Conservation (phyloP, 164 flowering plant genomes). For the Umbilicus rupestris region DNA sequence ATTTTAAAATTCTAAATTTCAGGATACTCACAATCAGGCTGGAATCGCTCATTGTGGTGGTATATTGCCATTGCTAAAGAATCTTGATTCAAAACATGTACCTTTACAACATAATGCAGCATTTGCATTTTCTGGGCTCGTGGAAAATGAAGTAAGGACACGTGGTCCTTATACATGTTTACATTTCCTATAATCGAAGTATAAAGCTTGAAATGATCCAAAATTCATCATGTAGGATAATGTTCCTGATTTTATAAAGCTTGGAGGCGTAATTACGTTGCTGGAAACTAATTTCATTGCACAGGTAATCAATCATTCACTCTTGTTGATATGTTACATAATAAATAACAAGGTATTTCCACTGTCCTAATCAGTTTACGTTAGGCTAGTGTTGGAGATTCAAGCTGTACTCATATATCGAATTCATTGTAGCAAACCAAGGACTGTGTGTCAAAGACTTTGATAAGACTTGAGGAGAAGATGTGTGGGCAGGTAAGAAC, state of each 20-base stretch:
- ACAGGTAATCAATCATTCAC: slow-evolving; percentile 32
- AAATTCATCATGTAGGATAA: slow-evolving; percentile 36
- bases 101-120: slow-evolving; percentile 72
- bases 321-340: not conserved
- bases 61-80: slow-evolving; percentile 41
- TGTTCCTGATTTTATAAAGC: slow-evolving; percentile 53
- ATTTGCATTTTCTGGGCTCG: slow-evolving; percentile 70
- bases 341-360: not conserved
- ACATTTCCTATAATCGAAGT: not conserved
- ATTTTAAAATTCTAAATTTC: slow-evolving; percentile 7
- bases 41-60: slow-evolving; percentile 65
- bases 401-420: not conserved
- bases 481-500: slow-evolving; percentile 53
- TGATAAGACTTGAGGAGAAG: slow-evolving; percentile 67
- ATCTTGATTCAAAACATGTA: slow-evolving; percentile 59
- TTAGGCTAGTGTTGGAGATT: not conserved
- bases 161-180: not conserved
- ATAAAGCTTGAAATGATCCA: not conserved
- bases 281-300: slow-evolving; percentile 61
- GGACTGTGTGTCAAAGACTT: slow-evolving; percentile 69
- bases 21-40: slow-evolving; percentile 74
- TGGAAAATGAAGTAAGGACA: slow-evolving; percentile 56
- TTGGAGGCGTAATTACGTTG: slow-evolving; percentile 64
- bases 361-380: not conserved
- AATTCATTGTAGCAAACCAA: slow-evolving; percentile 39